Percentiles rank a stretch among this genome's conserved stretches.
Conservation (phyloP, 257 asterid genomes). For the Fraxinus americana region DNA sequence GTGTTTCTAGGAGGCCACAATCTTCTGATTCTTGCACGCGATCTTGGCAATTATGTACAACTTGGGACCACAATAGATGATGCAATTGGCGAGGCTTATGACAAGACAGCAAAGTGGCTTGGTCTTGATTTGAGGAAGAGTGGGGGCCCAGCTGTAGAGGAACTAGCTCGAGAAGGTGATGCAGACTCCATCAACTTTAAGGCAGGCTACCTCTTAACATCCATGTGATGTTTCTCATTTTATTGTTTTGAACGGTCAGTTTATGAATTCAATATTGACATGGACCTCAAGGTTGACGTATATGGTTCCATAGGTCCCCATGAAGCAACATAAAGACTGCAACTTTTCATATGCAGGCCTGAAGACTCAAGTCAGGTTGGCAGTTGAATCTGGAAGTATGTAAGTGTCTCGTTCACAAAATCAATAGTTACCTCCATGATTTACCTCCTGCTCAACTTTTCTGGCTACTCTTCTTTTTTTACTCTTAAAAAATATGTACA, state of each 20-base stretch:
- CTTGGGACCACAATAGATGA: conserved; percentile 96
- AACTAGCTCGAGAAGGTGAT: conserved; percentile 91
- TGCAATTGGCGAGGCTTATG: conserved; percentile 99
- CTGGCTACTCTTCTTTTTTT: conserved; percentile 5
- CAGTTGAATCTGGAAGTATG: conserved; percentile 88
- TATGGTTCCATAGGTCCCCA: conserved; percentile 71
- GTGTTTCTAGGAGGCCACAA: conserved; percentile 84
- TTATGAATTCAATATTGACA: conserved; percentile 6
- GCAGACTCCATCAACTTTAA: conserved; percentile 64
- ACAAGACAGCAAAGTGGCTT: conserved; percentile 98
- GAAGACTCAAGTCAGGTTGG: conserved; percentile 97
- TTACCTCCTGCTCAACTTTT: conserved; percentile 10
- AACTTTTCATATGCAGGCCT: conserved; percentile 98
- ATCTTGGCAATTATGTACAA: conserved; percentile 87
- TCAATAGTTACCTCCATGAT: conserved; percentile 10
- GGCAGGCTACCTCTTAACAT: conserved; percentile 44
- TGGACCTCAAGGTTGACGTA: conserved; percentile 27
- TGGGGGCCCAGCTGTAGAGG: conserved; percentile 99
- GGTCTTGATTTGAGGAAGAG: conserved; percentile 97
- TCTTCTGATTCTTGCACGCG: conserved; percentile 92
- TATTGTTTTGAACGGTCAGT: not conserved
- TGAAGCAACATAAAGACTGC: conserved; percentile 97
- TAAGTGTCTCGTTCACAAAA: conserved; percentile 31
- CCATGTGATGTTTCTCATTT: not conserved
- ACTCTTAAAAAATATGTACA: not conserved